A percentile compares a stretch with the other conserved stretches of the same genome.
Conservation (phyloP, 345 rosid genomes). For the Hibiscus syriacus region DNA sequence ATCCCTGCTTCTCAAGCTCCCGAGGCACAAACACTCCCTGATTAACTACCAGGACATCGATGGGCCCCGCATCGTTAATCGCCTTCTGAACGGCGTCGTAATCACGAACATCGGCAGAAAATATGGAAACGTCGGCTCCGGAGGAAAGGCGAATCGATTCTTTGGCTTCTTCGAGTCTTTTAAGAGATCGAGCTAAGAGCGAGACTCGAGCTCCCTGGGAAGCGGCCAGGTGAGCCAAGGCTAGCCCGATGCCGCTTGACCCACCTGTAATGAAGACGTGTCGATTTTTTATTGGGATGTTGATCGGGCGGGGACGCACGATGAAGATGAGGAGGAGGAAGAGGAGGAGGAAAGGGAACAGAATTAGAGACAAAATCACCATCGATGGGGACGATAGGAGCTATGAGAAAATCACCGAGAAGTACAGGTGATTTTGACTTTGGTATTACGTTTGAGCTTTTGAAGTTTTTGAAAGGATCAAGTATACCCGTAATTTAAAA, state of each 20-base stretch:
- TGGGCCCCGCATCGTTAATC: slow-evolving; percentile 43
- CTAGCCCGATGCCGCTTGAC: slow-evolving; percentile 85
- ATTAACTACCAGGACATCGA: slow-evolving; percentile 75
- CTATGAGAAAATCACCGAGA: too few relatives aligned
- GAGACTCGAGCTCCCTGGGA: slow-evolving; percentile 67
- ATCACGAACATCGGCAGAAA: slow-evolving; percentile 71
- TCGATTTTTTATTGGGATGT: slow-evolving; percentile 58
- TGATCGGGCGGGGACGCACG: slow-evolving; percentile 57
- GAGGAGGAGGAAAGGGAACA: slow-evolving; percentile 37
- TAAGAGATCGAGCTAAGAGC: slow-evolving; percentile 53
- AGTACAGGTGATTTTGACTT: too few relatives aligned
- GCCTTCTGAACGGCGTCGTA: slow-evolving; percentile 48
- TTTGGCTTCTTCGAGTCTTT: slow-evolving; percentile 66
- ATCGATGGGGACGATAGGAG: background rate
- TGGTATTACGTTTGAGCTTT: too few relatives aligned
- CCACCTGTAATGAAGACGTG: slow-evolving; percentile 92
- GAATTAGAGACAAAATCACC: slow-evolving; percentile 20
- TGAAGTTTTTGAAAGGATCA: too few relatives aligned
- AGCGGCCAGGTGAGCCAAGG: slow-evolving; percentile 64
- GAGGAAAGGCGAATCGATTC: slow-evolving; percentile 49
- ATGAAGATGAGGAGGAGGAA: slow-evolving; percentile 36
- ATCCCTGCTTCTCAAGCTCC: slow-evolving; percentile 54
- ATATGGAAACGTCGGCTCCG: slow-evolving; percentile 58
- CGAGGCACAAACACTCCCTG: slow-evolving; percentile 58
- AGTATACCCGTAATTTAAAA: too few relatives aligned